Evolutionary conservation across 805 yeast species (phyloP).

Genomic region (Candida orba): DNA sequence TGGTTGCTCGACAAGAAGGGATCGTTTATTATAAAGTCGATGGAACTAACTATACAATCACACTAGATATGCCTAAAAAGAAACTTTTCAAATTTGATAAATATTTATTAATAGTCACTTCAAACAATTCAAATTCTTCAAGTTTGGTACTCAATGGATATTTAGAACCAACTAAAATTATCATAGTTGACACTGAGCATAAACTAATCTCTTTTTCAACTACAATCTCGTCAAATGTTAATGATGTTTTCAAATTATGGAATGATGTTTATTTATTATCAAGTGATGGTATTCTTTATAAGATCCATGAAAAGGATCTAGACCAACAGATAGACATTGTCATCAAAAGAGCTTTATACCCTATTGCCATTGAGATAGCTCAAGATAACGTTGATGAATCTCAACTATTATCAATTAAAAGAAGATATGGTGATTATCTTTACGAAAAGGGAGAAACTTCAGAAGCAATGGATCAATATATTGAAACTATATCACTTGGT

Average conservation of each 20-base stretch:
- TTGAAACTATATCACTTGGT: slow-evolving; percentile 46
- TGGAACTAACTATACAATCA: slow-evolving; percentile 47
- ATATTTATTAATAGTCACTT: slow-evolving; percentile 54
- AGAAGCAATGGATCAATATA: slow-evolving; percentile 69
- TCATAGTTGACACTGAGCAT: slow-evolving; percentile 63
- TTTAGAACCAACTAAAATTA: slow-evolving; percentile 43
- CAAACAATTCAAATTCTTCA: slow-evolving; percentile 31
- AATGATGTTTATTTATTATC: slow-evolving; percentile 54
- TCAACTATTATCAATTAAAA: slow-evolving; percentile 36
- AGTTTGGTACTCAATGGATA: slow-evolving; percentile 26
- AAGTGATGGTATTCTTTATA: slow-evolving; percentile 68
- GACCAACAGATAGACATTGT: slow-evolving; percentile 64
- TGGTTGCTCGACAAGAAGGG: slow-evolving; percentile 61
- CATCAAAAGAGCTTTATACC: slow-evolving; percentile 60
- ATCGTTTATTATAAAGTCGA: slow-evolving; percentile 53
- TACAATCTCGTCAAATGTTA: slow-evolving; percentile 58
- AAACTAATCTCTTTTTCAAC: slow-evolving; percentile 65
- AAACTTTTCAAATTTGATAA: slow-evolving; percentile 42
- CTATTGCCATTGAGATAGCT: slow-evolving; percentile 69
- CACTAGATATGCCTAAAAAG: slow-evolving; percentile 51
- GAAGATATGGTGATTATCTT: slow-evolving; percentile 63
- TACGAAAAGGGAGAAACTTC: slow-evolving; percentile 58
- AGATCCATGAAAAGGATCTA: slow-evolving; percentile 57
- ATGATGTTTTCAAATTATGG: slow-evolving; percentile 51
- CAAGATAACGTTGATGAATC: slow-evolving; percentile 22